Evolutionary conservation across 768 basidiomycete genomes (phyloP), one percentile per base, ranked within the genome.

Genomic region (Crucibulum laeve): DNA sequence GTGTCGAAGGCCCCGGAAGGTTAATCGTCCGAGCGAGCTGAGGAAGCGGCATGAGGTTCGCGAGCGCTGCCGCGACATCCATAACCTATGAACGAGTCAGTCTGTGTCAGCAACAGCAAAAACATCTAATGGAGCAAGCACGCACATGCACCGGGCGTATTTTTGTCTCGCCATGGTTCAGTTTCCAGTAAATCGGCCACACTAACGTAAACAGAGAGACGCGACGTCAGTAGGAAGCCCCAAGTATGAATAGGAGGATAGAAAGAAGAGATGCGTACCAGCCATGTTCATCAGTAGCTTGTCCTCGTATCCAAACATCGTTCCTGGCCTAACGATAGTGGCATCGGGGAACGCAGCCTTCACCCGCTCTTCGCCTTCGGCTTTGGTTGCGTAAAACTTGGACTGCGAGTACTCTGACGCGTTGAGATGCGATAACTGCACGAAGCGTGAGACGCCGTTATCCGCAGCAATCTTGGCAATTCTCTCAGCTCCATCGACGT

Each of bases 351-450:
- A 97, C 3, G 72, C 87, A 42, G 79, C 76, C 60, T 81, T 82
- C 49, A 98, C 93, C 40, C 77, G 80, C 51, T 84, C 80, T 65
- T 99, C 96, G 25, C 94, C 95, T 53, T 84, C 83, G 26, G 82
- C 87, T 62, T 98, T 98, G 46, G 91, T 78, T 47, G 81, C 80
- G 68, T 97, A 97, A 64, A 91, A 90, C 38, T 71, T 73, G 38
- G 92, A 95, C 1, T 77, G 58, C 8, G 94, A 96, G 51, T 79
- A 71, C 15, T 77, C 68, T 25, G 84, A 77, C 18, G 95, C 94
- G 64, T 97, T 94, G 49, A 99, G 65, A 63, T 99, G 96, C 8
- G 96, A 98, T 49, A 99, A 79, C 55, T 98, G 96, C 35, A 98
- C 80, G 42, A 99, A 73, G 40, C 90, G 86, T 32, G 84, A 74